Percentiles rank a stretch among this genome's conserved stretches.
These are phyloP conservation scores for Lathyrus oleraceus DNA, from an alignment of 306 rosid genomes.

Conservation along the genomic window DNA sequence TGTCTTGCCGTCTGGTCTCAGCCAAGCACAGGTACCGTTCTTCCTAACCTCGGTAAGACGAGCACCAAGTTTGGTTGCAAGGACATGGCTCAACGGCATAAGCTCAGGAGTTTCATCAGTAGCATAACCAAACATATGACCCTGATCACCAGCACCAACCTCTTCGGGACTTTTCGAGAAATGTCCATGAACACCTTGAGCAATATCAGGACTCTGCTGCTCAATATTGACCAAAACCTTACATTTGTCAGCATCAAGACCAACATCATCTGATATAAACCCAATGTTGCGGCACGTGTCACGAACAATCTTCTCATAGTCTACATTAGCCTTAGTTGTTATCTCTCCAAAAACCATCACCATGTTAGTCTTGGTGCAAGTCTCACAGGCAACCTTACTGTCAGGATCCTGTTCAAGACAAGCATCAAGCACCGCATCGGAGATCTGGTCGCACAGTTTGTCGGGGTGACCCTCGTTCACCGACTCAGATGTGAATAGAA, in stretches of 20 bases:
- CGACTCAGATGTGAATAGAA: conserved; percentile 92
- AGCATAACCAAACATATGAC: conserved; percentile 99
- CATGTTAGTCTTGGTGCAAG: conserved; percentile 99
- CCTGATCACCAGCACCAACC: conserved; percentile 99
- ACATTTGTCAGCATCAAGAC: conserved; percentile 99
- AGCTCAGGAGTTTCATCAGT: conserved; percentile 96
- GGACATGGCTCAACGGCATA: conserved; percentile 97
- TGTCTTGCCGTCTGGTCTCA: conserved; percentile 99
- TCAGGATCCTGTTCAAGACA: conserved; percentile 97
- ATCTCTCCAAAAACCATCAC: conserved; percentile 99
- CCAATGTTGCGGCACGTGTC: conserved; percentile 92
- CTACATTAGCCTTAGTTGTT: conserved; percentile 95
- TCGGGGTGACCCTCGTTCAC: conserved; percentile 99
- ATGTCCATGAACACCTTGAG: conserved; percentile 99
- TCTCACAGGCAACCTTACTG: conserved; percentile 99
- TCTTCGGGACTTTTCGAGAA: conserved; percentile 99
- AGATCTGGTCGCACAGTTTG: conserved; percentile 99
- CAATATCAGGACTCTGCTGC: conserved; percentile 99
- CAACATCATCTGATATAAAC: conserved; percentile 87
- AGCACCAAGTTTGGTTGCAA: conserved; percentile 94
- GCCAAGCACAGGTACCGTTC: conserved; percentile 91
- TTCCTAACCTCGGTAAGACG: conserved; percentile 95
- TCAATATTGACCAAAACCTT: conserved; percentile 98
- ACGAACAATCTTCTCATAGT: conserved; percentile 95
- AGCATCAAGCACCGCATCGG: conserved; percentile 98